phyloP scores from a whole-genome alignment of 768 basidiomycete genomes.

The Suillus sp. region DNA sequence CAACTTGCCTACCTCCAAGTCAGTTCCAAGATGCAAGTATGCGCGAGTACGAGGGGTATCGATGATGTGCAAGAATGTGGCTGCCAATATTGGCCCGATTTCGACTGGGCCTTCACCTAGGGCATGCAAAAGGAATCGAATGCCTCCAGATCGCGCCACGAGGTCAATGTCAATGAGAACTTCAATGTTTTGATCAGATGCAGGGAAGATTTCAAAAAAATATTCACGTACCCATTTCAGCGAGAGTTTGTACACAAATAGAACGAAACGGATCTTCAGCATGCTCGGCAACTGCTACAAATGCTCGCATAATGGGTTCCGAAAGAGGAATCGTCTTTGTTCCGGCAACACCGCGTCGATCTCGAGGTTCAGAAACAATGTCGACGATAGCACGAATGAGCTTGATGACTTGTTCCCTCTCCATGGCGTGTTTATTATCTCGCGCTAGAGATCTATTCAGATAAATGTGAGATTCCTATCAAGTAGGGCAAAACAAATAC shows the following conservation, averaged over 20 bases:
- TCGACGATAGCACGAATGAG: conserved; percentile 83
- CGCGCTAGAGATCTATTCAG: conserved; percentile 72
- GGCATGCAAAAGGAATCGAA: conserved; percentile 82
- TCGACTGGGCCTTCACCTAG: conserved; percentile 90
- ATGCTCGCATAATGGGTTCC: conserved; percentile 77
- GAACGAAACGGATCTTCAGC: conserved; percentile 85
- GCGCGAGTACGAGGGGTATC: conserved; percentile 84
- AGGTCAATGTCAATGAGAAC: conserved; percentile 89
- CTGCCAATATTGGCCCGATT: conserved; percentile 74
- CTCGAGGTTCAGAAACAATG: conserved; percentile 62
- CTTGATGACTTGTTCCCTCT: conserved; percentile 92
- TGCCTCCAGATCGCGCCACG: conserved; percentile 77
- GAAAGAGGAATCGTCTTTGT: conserved; percentile 61
- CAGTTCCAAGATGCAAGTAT: conserved; percentile 77
- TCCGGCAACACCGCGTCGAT: conserved; percentile 41
- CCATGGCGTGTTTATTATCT: conserved; percentile 79
- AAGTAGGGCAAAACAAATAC: conserved; percentile 11
- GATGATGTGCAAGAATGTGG: conserved; percentile 78
- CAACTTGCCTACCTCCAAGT: conserved; percentile 72
- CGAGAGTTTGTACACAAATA: conserved; percentile 82
- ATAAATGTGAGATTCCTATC: conserved; percentile 14
- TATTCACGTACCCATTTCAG: conserved; percentile 76
- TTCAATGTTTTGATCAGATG: conserved; percentile 34
- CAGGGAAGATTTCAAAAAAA: conserved; percentile 11
- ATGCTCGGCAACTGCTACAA: conserved; percentile 94